Evolutionary conservation across 2,329 filamentous ascomycete species (phyloP).

Genomic region (Stagonosporopsis rhizophila): DNA sequence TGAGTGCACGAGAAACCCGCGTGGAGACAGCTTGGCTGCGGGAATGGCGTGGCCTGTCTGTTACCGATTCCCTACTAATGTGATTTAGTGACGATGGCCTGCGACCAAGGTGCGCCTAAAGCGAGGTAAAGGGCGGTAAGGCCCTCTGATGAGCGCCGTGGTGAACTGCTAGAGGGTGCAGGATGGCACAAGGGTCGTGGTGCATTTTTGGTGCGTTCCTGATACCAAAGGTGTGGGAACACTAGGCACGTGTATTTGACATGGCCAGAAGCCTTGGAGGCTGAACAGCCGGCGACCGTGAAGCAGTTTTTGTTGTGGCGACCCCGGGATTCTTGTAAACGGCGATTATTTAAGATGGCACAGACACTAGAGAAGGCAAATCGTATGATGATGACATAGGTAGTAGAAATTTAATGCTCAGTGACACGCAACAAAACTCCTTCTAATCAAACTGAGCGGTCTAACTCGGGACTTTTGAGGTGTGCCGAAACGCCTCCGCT

Average conservation of each 20-base stretch:
- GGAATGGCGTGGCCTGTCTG: constrained; percentile 14
- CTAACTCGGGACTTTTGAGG: constrained; percentile 23
- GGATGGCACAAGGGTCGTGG: constrained; percentile 1
- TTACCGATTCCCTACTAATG: constrained; percentile 3
- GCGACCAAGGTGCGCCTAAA: constrained; percentile 12
- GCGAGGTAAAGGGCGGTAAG: constrained; percentile 12
- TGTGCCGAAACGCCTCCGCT: constrained; percentile 36
- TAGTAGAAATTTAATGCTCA: constrained; percentile 6
- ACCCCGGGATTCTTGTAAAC: constrained; percentile 5
- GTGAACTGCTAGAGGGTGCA: constrained; percentile 16
- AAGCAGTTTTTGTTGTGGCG: constrained; percentile 5
- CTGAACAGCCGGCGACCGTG: constrained; percentile 9
- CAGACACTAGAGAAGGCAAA: constrained; percentile 3
- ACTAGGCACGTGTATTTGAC: constrained; percentile 19
- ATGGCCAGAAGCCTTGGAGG: constrained; percentile 7
- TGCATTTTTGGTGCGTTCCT: constrained; percentile 18
- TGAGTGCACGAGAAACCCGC: constrained; percentile 15
- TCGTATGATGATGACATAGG: constrained; percentile 17
- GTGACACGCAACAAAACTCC: constrained; percentile 8
- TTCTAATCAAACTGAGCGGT: constrained; percentile 18
- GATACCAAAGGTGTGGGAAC: constrained; percentile 18
- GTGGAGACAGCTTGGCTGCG: constrained; percentile 15
- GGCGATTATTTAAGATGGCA: constrained; percentile 17
- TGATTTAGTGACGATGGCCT: constrained; percentile 12
- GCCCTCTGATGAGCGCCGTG: background rate